Percentiles rank a stretch among this genome's conserved stretches.
phyloP scores from a whole-genome alignment of 2,329 filamentous ascomycete species.

The Aspergillus terreus region DNA sequence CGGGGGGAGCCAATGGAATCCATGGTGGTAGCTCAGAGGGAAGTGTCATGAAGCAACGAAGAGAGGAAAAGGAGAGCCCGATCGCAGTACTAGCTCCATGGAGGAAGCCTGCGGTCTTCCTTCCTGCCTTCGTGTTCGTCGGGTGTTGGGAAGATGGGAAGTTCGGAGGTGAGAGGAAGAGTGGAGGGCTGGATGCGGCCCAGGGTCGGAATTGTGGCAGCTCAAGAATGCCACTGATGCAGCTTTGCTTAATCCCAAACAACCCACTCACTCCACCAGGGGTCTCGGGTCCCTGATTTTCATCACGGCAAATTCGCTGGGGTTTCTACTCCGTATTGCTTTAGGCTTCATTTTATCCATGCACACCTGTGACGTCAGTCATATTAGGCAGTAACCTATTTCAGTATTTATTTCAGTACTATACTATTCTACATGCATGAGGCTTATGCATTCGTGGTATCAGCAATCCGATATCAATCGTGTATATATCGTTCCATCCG shows the following conservation, averaged over 20 bases:
- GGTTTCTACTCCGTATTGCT: too few relatives aligned
- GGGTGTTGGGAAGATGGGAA: not conserved
- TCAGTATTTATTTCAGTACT: too few relatives aligned
- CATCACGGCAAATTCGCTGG: not conserved
- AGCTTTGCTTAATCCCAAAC: slow-evolving; percentile 4
- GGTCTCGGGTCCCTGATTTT: not conserved
- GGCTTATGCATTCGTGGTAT: too few relatives aligned
- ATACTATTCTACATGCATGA: too few relatives aligned
- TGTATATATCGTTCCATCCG: too few relatives aligned
- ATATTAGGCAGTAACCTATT: too few relatives aligned
- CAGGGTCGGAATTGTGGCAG: not conserved
- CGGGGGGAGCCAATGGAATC: slow-evolving; percentile 30
- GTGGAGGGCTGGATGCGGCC: slow-evolving; percentile 1
- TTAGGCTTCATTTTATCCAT: too few relatives aligned
- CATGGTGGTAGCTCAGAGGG: slow-evolving; percentile 26
- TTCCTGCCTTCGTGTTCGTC: not conserved
- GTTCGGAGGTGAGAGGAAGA: not conserved
- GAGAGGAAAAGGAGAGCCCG: slow-evolving; percentile 1
- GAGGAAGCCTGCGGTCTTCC: slow-evolving; percentile 6
- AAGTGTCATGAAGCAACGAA: slow-evolving; percentile 13
- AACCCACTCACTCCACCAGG: not conserved
- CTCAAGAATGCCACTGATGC: slow-evolving; percentile 5
- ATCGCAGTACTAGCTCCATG: slow-evolving; percentile 19
- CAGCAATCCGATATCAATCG: too few relatives aligned
- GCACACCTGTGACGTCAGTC: too few relatives aligned